Evolutionary conservation across 495 filamentous ascomycete species (phyloP).

Genomic region (Penicilliopsis zonata): DNA sequence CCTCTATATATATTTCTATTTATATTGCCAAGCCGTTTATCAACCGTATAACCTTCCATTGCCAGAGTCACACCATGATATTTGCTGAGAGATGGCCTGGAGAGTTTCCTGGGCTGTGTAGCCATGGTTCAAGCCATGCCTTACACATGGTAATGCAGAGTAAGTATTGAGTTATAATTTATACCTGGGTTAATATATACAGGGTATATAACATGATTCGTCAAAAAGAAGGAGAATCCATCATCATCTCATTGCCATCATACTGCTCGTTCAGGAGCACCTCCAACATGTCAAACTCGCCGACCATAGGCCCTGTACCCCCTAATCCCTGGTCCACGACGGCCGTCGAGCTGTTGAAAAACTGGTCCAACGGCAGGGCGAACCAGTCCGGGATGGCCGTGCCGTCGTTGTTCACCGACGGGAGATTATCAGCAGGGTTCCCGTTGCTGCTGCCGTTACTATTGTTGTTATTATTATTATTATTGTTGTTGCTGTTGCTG

Average conservation of each 20-base stretch:
- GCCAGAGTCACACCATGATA: no score
- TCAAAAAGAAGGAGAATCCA: no score
- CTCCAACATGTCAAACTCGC: conserved; percentile 37
- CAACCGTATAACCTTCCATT: no score
- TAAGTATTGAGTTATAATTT: neutral
- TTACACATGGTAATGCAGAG: neutral
- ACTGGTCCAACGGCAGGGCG: conserved; percentile 35
- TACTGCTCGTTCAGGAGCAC: conserved; percentile 35
- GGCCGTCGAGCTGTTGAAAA: conserved; percentile 36
- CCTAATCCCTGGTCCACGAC: conserved; percentile 38
- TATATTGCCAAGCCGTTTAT: no score
- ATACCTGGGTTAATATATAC: no score
- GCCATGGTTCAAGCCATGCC: no score
- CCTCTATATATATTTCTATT: no score
- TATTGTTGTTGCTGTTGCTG: conserved; percentile 19
- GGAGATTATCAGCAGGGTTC: no score
- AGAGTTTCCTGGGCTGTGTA: no score
- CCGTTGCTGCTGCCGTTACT: conserved; percentile 21
- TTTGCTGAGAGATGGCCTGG: no score
- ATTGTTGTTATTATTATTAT: conserved; percentile 13
- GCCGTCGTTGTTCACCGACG: conserved; percentile 12
- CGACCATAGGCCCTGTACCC: conserved; percentile 35
- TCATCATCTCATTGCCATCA: conserved; percentile 19
- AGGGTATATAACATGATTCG: no score
- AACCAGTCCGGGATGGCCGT: conserved; percentile 34